Percentiles rank a stretch among this genome's conserved stretches.
phyloP scores from a whole-genome alignment of 2,329 filamentous ascomycete species.

The Coniochaeta sp. region DNA sequence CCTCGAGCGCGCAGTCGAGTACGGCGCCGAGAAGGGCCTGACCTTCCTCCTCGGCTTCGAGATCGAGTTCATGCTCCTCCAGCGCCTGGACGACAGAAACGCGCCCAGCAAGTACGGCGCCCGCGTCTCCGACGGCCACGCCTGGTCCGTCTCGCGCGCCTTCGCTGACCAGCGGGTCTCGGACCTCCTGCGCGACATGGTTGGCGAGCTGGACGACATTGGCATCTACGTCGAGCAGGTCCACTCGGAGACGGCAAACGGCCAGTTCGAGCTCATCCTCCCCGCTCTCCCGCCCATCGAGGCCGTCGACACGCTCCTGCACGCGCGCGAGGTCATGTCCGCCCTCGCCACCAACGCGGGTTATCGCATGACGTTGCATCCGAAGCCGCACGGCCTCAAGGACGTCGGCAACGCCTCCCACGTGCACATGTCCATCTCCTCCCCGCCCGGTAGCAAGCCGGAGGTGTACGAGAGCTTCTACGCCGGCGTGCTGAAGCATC shows the following conservation, averaged over 20 bases:
- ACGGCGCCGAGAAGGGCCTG: conserved; percentile 44
- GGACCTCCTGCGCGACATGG: conserved; percentile 57
- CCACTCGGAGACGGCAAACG: conserved; percentile 65
- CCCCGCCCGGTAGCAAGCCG: conserved; percentile 28
- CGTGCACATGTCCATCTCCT: conserved; percentile 61
- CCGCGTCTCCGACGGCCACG: conserved; percentile 56
- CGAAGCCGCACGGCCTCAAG: conserved; percentile 52
- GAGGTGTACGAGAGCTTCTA: conserved; percentile 60
- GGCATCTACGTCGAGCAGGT: conserved; percentile 65
- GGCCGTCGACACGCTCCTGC: conserved; percentile 66
- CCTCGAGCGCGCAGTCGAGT: conserved; percentile 46
- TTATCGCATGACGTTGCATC: conserved; percentile 65
- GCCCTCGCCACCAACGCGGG: conserved; percentile 55
- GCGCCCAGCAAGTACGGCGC: conserved; percentile 25
- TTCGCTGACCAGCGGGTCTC: conserved; percentile 51
- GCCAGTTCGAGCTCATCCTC: conserved; percentile 74
- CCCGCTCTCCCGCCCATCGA: conserved; percentile 54
- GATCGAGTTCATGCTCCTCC: conserved; percentile 70
- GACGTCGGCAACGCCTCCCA: conserved; percentile 61
- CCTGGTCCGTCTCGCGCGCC: conserved; percentile 61
- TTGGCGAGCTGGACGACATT: conserved; percentile 41
- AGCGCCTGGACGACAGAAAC: conserved; percentile 29
- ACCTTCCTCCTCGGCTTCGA: conserved; percentile 70
- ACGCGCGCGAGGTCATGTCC: conserved; percentile 62
- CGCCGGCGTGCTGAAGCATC: conserved; percentile 60